Conservation (phyloP, 768 basidiomycete species). For the Agaricus subrufescens region DNA sequence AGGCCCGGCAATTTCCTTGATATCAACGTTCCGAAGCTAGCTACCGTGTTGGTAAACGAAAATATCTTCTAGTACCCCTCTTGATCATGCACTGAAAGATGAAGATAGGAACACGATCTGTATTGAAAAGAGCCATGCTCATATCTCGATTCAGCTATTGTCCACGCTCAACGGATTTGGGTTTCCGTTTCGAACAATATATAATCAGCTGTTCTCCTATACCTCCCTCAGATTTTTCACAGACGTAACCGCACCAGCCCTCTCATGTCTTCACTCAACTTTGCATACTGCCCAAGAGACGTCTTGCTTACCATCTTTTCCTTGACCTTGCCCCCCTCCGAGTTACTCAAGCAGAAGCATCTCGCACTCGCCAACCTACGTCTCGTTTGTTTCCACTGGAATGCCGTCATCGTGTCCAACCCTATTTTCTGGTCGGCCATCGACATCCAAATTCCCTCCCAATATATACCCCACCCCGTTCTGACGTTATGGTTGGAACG, state of each 20-base stretch:
- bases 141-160: neutral
- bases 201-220: neutral
- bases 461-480: neutral
- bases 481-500: neutral
- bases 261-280: neutral
- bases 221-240: too few relatives aligned
- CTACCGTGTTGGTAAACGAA: too few relatives aligned
- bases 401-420: neutral
- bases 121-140: neutral
- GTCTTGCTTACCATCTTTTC: neutral
- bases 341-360: neutral
- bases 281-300: neutral
- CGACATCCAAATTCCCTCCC: neutral
- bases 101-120: too few relatives aligned
- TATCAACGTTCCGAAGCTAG: too few relatives aligned
- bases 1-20: too few relatives aligned
- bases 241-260: neutral
- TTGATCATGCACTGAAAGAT: too few relatives aligned
- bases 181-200: neutral
- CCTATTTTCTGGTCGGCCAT: neutral
- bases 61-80: too few relatives aligned
- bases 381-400: neutral
- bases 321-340: neutral
- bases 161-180: neutral
- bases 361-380: neutral